Evolutionary conservation across 306 rosid genomes (phyloP).

Genomic region (Luffa aegyptiaca): DNA sequence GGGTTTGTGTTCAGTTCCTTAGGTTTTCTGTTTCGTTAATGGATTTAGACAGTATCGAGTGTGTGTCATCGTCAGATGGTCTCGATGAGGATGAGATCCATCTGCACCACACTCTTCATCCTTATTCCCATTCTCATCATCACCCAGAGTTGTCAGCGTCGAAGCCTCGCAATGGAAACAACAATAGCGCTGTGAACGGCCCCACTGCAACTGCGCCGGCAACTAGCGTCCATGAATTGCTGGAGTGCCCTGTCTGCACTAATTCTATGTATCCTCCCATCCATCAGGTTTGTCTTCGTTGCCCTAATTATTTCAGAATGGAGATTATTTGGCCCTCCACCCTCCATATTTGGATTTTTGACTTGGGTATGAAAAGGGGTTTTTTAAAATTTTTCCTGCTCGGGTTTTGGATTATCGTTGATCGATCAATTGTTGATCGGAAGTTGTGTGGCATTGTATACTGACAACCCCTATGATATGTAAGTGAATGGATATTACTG

Average conservation of each 20-base stretch:
- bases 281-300: conserved; percentile 48
- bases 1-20: conserved; percentile 8
- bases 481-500: not conserved
- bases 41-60: conserved; percentile 83
- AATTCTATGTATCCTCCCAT: conserved; percentile 96
- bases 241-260: conserved; percentile 88
- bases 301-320: not conserved
- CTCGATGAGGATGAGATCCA: conserved; percentile 92
- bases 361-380: not conserved
- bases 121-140: conserved; percentile 41
- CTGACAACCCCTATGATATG: not conserved
- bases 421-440: not conserved
- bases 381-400: not conserved
- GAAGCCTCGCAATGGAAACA: conserved; percentile 50
- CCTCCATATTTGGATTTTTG: not conserved
- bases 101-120: conserved; percentile 29
- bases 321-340: not conserved
- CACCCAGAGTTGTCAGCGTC: conserved; percentile 57
- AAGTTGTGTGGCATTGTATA: not conserved
- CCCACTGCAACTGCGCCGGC: conserved; percentile 57
- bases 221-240: conserved; percentile 88
- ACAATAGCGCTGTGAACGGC: conserved; percentile 23
- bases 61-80: conserved; percentile 72
- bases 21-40: conserved; percentile 10
- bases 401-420: not conserved